Evolutionary conservation across 164 flowering plant species (phyloP).

Genomic region (Nymphaea colorata): DNA sequence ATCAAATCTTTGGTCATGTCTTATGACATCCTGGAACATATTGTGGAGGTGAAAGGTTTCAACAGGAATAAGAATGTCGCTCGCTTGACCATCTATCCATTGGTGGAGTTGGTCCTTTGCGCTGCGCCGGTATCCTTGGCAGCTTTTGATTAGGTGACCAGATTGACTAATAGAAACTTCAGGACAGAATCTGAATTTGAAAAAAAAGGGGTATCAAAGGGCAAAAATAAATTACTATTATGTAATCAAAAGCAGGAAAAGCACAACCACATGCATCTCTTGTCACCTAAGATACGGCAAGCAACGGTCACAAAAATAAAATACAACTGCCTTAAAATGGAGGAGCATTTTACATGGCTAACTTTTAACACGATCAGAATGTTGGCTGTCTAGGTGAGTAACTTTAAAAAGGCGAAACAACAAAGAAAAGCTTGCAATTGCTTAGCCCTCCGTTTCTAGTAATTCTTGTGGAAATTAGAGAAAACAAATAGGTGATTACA

Average conservation of each 20-base stretch:
- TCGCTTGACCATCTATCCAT: slow-evolving; percentile 55
- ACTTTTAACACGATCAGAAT: too few relatives aligned
- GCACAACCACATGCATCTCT: not conserved
- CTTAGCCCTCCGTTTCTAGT: too few relatives aligned
- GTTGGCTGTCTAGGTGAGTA: too few relatives aligned
- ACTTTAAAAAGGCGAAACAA: too few relatives aligned
- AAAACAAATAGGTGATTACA: too few relatives aligned
- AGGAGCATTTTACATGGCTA: too few relatives aligned
- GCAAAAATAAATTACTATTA: not conserved
- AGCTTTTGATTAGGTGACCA: slow-evolving; percentile 68
- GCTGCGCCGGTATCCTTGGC: slow-evolving; percentile 42
- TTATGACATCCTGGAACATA: slow-evolving; percentile 55
- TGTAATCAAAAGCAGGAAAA: not conserved
- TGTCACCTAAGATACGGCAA: not conserved
- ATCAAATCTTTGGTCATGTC: slow-evolving; percentile 75
- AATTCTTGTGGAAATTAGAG: too few relatives aligned
- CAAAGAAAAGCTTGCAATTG: too few relatives aligned
- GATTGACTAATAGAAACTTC: slow-evolving; percentile 65
- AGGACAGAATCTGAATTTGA: slow-evolving; percentile 58
- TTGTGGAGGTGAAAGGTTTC: slow-evolving; percentile 54
- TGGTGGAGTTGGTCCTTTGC: slow-evolving; percentile 46
- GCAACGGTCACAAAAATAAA: not conserved
- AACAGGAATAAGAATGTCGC: slow-evolving; percentile 67
- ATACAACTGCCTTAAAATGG: too few relatives aligned
- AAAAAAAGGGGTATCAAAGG: not conserved